Evolutionary conservation across 1,284 basidiomycete species (phyloP), one percentile per base, ranked within the genome.

Genomic region (Boletus albobrunnescens): DNA sequence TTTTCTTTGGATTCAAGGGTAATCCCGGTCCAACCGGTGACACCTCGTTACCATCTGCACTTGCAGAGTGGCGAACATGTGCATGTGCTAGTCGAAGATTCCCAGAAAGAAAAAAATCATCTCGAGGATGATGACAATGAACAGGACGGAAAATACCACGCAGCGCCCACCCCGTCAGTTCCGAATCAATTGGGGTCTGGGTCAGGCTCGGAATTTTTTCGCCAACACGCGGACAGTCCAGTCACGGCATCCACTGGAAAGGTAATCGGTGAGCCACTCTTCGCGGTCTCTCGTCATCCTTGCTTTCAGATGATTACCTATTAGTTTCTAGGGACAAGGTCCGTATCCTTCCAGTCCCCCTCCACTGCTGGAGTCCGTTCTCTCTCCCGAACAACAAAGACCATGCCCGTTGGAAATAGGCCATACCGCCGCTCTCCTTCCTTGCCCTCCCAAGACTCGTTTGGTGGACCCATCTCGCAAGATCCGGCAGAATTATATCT

Each of bases 381-480:
- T 50, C 51, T 52, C 42, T 51, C 46, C 37, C 56, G 33, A 22
- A 50, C 63, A 43, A 39, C 59, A 47, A 51, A 41, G 32, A 52
- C 58, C 28, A 65, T 65, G 52, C 56, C 56, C 13, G 38, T 49
- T 27, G 48, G 39, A 16, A 58, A 48, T 19, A 54, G 46, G 36
- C 55, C 50, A 14, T 54, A 36, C 39, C 56, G 50, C 39, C 65
- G 69, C 36, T 73, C 74, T 16, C 65, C 67, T 24, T 72, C 75
- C 6, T 56, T 59, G 24, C 40, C 61, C 6, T 71, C 81, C 3
- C 73, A 77, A 58, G 84, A 84, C 58, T 86, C 83, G 2, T 84
- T 87, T 52, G 80, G 72, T 35, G 76, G 69, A 24, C 69, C 71
- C 13, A 52, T 71, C 27, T 69, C 74, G 5, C 68, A 73, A 38